Percentiles rank a stretch among this genome's conserved stretches.
Evolutionary conservation across 768 basidiomycete species (phyloP).

Genomic region (Tricholoma saponaceum): DNA sequence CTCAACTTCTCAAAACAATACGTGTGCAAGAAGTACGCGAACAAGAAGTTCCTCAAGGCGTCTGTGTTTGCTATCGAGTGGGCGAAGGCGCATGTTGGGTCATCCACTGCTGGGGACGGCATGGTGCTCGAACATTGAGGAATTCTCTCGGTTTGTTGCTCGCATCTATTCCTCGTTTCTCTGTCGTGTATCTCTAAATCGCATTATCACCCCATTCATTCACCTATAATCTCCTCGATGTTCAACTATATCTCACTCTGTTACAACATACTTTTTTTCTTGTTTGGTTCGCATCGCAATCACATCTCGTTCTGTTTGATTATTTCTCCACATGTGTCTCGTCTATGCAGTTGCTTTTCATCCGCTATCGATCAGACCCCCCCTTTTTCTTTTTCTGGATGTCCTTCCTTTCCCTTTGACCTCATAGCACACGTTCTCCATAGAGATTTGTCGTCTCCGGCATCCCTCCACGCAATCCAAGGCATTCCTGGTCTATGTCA

Average conservation of each 20-base stretch:
- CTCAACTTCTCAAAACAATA: slow-evolving; percentile 78
- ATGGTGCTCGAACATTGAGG: slow-evolving; percentile 44
- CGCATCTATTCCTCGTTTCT: slow-evolving; percentile 17
- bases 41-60: slow-evolving; percentile 97
- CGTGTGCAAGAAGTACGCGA: slow-evolving; percentile 93
- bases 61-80: slow-evolving; percentile 74
- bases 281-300: slow-evolving; percentile 13
- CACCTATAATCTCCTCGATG: slow-evolving; percentile 9
- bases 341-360: slow-evolving; percentile 20
- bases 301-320: slow-evolving; percentile 18
- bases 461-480: slow-evolving; percentile 16
- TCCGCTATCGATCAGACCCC: slow-evolving; percentile 29
- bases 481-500: slow-evolving; percentile 13
- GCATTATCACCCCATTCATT: slow-evolving; percentile 13
- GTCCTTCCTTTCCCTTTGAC: slow-evolving; percentile 13
- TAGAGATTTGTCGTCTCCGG: slow-evolving; percentile 6
- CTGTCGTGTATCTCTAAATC: slow-evolving; percentile 15
- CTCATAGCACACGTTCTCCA: slow-evolving; percentile 10
- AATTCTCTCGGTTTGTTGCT: slow-evolving; percentile 13
- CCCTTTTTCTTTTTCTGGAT: slow-evolving; percentile 1
- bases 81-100: slow-evolving; percentile 50
- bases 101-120: slow-evolving; percentile 30
- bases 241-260: slow-evolving; percentile 18
- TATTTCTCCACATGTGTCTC: slow-evolving; percentile 3
- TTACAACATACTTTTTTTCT: slow-evolving; percentile 14